Base-by-base conservation (phyloP, 2,329 filamentous ascomycete genomes). In the Talaromyces sp. region DNA sequence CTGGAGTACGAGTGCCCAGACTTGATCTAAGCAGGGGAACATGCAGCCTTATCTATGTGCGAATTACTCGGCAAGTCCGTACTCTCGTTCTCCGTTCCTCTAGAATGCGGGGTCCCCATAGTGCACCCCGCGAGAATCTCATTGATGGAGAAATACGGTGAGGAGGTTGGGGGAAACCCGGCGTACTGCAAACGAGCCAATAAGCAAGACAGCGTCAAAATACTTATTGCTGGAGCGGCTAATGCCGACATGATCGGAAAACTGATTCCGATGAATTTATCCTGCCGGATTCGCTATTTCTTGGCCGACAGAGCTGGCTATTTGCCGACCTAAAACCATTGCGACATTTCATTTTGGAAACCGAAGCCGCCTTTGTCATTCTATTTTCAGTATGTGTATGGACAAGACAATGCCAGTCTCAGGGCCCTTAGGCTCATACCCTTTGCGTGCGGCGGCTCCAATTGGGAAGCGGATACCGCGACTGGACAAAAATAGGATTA, bases 391-490 rank as follows among this genome's bases (percentile, higher is more conserved):
- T 19, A 45, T 45, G 43, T 45, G 43, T 45, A n/a, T 2, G 9
- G 43, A 45, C 43, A 45, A 22, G 19, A n/a, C 43, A 22, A 22
- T 22, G 11, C 43, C 43, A 22, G 9, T n/a, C 43, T 13, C 43
- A 45, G 22, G 10, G 43, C 16, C 43, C 43, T 22, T 45, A n/a
- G 43, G 43, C 4, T 45, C n/a, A 22, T 43, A 60, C 39, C 52
- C 52, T 3, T 16, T 60, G 41, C 57, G 57, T n/a, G 22, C 57
- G 10, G 22, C 7, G 3, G 57, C 37, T 11, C 39, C 57, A 27
- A 22, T 60, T 45, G 57, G 57, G 14, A 60, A 60, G 35, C 39
- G 57, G 39, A 60, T 60, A 19, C 14, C 39, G 22, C 35, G 37
- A 9, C 39, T 60, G 39, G 57, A 60, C n/a, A 60, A 19, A 60